Percentiles rank a stretch among this genome's conserved stretches.
Evolutionary conservation across 139 green algal species (phyloP).

Genomic region (Spirogloea muscicola): DNA sequence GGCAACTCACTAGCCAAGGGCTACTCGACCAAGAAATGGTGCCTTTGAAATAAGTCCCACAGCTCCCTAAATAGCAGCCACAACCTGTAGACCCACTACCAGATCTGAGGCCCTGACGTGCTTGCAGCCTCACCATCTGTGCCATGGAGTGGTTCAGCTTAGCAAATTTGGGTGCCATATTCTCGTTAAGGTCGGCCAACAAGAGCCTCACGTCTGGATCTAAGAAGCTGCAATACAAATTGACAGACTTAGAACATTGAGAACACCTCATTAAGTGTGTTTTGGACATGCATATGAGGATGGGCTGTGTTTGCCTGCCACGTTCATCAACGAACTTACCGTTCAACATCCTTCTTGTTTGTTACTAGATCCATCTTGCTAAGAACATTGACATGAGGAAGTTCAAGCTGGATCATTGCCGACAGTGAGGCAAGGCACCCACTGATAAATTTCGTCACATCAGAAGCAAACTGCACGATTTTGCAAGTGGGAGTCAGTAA

Average conservation of each 20-base stretch:
- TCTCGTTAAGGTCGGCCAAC: slow-evolving; percentile 38
- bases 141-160: slow-evolving; percentile 49
- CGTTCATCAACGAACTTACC: too few relatives aligned
- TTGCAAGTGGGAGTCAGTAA: too few relatives aligned
- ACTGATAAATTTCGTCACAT: slow-evolving; percentile 78
- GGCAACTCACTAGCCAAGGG: too few relatives aligned
- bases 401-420: slow-evolving; percentile 95
- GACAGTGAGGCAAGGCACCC: slow-evolving; percentile 63
- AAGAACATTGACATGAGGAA: slow-evolving; percentile 95
- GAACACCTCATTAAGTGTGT: too few relatives aligned
- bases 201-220: slow-evolving; percentile 40
- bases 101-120: too few relatives aligned
- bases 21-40: too few relatives aligned
- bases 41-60: too few relatives aligned
- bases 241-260: too few relatives aligned
- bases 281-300: too few relatives aligned
- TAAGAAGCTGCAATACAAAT: slow-evolving; percentile 40
- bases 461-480: slow-evolving; percentile 45
- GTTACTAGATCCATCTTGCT: slow-evolving; percentile 89
- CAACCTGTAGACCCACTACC: too few relatives aligned
- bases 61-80: too few relatives aligned
- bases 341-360: slow-evolving; percentile 33
- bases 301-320: too few relatives aligned
- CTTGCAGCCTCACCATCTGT: slow-evolving; percentile 34
- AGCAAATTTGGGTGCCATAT: slow-evolving; percentile 36